These are phyloP conservation scores for Arabidopsis hybrid DNA, from an alignment of 441 rosid genomes.

Conservation along the genomic window DNA sequence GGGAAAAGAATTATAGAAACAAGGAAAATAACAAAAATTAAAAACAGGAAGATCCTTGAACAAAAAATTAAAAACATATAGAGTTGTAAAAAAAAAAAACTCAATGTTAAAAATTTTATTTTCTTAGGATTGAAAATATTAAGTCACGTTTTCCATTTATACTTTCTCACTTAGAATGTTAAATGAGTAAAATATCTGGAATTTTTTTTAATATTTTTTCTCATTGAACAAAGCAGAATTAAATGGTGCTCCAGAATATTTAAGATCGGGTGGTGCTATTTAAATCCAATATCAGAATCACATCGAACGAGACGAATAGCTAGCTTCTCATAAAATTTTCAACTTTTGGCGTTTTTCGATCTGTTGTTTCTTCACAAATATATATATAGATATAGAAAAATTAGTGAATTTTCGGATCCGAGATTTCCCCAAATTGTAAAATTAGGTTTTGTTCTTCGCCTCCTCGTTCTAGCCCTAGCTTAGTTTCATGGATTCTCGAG, in stretches of 20 bases:
- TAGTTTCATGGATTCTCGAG: constrained; percentile 37
- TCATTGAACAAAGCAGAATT: neutral
- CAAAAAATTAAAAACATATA: neutral
- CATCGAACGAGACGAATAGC: constrained; percentile 9
- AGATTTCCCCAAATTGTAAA: constrained; percentile 11
- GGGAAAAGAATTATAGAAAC: neutral
- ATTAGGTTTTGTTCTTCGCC: constrained; percentile 9
- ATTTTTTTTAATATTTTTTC: too few species aligned
- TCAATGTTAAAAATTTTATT: neutral
- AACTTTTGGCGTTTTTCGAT: constrained; percentile 14
- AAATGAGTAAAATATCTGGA: constrained; percentile 10
- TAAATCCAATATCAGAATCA: neutral
- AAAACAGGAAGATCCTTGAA: neutral
- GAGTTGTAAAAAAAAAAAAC: neutral
- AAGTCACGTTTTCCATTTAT: neutral
- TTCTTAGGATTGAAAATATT: neutral
- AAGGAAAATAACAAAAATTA: neutral
- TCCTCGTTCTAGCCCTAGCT: neutral
- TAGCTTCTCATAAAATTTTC: too few species aligned
- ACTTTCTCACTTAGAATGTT: neutral
- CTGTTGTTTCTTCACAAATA: neutral
- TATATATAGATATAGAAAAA: neutral
- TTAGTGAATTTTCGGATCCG: constrained; percentile 4
- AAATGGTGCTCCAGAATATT: neutral
- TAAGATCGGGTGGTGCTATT: constrained; percentile 8